Percentiles rank a stretch among this genome's conserved stretches.
Evolutionary conservation across 1,284 basidiomycete species (phyloP).

Genomic region (Anthracocystis panici-leucophaei): DNA sequence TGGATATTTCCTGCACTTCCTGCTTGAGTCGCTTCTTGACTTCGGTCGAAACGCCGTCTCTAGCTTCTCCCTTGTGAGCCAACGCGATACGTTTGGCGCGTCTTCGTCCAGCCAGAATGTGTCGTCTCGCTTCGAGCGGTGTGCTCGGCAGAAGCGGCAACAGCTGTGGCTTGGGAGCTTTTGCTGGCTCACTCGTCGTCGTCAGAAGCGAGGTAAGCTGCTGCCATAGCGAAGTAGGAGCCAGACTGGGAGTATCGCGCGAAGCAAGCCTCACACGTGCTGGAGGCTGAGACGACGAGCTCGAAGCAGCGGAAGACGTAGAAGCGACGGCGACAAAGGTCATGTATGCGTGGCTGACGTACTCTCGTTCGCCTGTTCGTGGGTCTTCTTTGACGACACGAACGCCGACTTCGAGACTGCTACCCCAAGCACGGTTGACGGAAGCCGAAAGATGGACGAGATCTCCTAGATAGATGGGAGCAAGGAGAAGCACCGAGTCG

Average conservation of each 20-base stretch:
- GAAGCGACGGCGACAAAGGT: conserved; percentile 68
- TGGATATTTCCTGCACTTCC: conserved; percentile 54
- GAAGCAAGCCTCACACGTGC: conserved; percentile 50
- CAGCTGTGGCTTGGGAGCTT: conserved; percentile 53
- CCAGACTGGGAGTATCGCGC: conserved; percentile 15
- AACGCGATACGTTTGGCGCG: conserved; percentile 66
- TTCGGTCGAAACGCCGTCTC: conserved; percentile 51
- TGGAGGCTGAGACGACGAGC: conserved; percentile 25
- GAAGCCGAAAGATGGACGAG: conserved; percentile 67
- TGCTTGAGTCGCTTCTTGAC: conserved; percentile 55
- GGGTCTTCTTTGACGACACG: conserved; percentile 67
- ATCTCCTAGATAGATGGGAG: conserved; percentile 58
- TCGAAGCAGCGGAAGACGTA: conserved; percentile 15
- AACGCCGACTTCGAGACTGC: conserved; percentile 70
- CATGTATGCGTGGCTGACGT: conserved; percentile 70
- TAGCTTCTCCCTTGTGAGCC: conserved; percentile 48
- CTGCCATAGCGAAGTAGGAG: conserved; percentile 25
- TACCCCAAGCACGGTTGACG: conserved; percentile 70
- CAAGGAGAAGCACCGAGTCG: conserved; percentile 67
- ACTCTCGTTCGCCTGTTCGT: conserved; percentile 54
- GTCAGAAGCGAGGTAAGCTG: conserved; percentile 18
- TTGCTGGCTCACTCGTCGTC: conserved; percentile 3
- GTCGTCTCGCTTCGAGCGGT: conserved; percentile 69
- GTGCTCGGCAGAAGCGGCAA: conserved; percentile 63
- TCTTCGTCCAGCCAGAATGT: conserved; percentile 70